A percentile compares a stretch with the other conserved stretches of the same genome.
These are phyloP conservation scores for Diaporthe sp. DNA, from an alignment of 2,329 filamentous ascomycete species.

Conservation along the genomic window DNA sequence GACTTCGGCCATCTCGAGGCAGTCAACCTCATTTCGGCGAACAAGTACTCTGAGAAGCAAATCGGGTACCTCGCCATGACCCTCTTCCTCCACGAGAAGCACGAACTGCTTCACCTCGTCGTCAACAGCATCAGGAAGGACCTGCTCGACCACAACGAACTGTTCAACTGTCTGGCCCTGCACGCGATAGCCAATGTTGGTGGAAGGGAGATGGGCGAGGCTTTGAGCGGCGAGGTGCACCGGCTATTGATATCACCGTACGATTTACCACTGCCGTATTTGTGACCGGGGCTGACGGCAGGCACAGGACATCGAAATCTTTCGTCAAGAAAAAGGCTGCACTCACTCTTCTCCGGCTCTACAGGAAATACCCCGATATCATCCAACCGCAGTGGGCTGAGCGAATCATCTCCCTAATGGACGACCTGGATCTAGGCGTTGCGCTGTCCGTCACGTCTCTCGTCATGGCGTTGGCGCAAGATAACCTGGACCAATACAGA, in stretches of 20 bases:
- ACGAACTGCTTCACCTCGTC: conserved; percentile 94
- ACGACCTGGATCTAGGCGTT: conserved; percentile 93
- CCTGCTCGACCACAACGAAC: conserved; percentile 91
- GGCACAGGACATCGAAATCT: conserved; percentile 78
- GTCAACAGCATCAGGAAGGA: conserved; percentile 99
- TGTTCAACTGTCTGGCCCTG: conserved; percentile 96
- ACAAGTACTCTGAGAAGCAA: conserved; percentile 99
- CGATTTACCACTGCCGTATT: conserved; percentile 50
- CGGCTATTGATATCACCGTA: conserved; percentile 94
- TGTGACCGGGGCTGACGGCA: conserved; percentile 18
- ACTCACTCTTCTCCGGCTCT: conserved; percentile 89
- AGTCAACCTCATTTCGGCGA: conserved; percentile 95
- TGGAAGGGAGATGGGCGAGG: conserved; percentile 96
- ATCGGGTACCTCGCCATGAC: conserved; percentile 99
- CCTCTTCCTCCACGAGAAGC: conserved; percentile 95
- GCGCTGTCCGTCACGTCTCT: conserved; percentile 95
- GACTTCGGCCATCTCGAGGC: conserved; percentile 99
- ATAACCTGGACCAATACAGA: conserved; percentile 93
- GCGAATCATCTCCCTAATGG: conserved; percentile 98
- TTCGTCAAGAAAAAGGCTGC: conserved; percentile 99
- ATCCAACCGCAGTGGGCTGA: conserved; percentile 98
- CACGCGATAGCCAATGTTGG: conserved; percentile 99
- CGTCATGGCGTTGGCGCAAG: conserved; percentile 93
- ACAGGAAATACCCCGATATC: conserved; percentile 93
- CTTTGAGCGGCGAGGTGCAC: conserved; percentile 91